Conservation (phyloP, 345 rosid genomes). For the Pugionium dolabratum region DNA sequence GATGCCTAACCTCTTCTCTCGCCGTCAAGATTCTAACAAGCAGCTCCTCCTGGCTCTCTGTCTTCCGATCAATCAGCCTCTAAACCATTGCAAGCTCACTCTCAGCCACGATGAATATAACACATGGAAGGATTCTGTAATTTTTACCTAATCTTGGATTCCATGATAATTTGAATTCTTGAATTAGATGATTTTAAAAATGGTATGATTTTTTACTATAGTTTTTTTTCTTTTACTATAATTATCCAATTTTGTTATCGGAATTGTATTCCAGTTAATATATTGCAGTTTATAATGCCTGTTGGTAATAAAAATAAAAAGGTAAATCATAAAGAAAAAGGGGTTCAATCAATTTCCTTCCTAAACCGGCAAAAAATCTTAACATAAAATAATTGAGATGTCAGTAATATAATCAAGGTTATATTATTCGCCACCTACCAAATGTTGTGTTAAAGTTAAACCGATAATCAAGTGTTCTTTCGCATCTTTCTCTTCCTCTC, state of each 20-base stretch:
- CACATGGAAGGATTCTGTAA: constrained; percentile 52
- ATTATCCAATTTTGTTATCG: no score
- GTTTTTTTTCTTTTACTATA: no score
- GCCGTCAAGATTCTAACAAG: constrained; percentile 82
- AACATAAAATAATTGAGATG: no score
- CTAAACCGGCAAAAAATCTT: no score
- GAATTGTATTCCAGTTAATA: no score
- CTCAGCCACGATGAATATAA: constrained; percentile 79
- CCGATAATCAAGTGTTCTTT: constrained; percentile 27
- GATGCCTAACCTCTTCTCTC: constrained; percentile 75
- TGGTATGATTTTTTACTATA: no score
- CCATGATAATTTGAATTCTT: no score
- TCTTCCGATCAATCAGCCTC: constrained; percentile 80
- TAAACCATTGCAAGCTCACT: constrained; percentile 76
- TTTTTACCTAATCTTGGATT: neutral
- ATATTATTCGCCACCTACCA: constrained; percentile 27
- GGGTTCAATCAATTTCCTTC: no score
- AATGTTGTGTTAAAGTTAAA: constrained; percentile 15
- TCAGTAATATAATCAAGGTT: no score
- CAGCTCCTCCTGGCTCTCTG: constrained; percentile 75
- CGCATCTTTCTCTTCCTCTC: constrained; percentile 26
- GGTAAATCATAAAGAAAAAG: no score
- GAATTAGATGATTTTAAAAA: no score
- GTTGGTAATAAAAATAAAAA: neutral
- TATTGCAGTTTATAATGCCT: neutral